Percentiles rank a stretch among this genome's conserved stretches.
Evolutionary conservation across 2,329 filamentous ascomycete genomes (phyloP).

Genomic region (Penicillium sp.): DNA sequence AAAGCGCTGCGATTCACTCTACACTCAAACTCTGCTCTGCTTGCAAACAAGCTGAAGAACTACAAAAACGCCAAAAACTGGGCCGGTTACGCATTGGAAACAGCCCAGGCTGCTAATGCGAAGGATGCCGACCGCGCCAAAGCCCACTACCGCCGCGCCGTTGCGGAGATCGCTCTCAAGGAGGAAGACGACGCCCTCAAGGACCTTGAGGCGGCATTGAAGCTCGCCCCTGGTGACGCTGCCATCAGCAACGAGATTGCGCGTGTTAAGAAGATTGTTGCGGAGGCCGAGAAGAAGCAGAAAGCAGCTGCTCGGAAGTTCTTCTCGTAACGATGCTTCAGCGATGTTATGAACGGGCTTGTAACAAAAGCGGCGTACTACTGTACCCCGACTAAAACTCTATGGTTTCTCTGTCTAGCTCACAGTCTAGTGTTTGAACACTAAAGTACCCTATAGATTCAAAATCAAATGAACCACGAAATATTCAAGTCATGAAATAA

Average conservation of each 20-base stretch:
- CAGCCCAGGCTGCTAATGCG: constrained; percentile 55
- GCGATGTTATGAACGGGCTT: not conserved
- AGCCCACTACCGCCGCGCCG: constrained; percentile 76
- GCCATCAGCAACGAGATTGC: constrained; percentile 71
- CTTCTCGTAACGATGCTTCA: constrained; percentile 49
- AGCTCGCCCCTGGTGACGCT: constrained; percentile 69
- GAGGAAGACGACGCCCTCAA: constrained; percentile 77
- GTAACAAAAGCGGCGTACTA: not conserved
- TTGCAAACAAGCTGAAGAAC: constrained; percentile 73
- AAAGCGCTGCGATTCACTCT: constrained; percentile 75
- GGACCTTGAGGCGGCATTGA: constrained; percentile 71
- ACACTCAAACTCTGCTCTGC: constrained; percentile 81
- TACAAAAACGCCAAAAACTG: constrained; percentile 67
- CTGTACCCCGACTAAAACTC: not conserved
- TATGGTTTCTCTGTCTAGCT: not conserved
- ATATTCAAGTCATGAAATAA: not conserved
- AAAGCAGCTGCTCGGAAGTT: constrained; percentile 92
- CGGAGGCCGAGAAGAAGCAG: constrained; percentile 76
- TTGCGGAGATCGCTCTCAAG: constrained; percentile 71
- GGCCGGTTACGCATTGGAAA: constrained; percentile 68
- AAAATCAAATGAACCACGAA: not conserved
- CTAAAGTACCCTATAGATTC: not conserved
- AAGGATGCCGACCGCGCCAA: constrained; percentile 79
- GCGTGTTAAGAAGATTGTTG: constrained; percentile 70
- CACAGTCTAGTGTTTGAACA: too few relatives aligned